Percentiles rank a stretch among this genome's conserved stretches.
Conservation (phyloP, 106 monocot species). For the Dendrobium chrysotoxum region DNA sequence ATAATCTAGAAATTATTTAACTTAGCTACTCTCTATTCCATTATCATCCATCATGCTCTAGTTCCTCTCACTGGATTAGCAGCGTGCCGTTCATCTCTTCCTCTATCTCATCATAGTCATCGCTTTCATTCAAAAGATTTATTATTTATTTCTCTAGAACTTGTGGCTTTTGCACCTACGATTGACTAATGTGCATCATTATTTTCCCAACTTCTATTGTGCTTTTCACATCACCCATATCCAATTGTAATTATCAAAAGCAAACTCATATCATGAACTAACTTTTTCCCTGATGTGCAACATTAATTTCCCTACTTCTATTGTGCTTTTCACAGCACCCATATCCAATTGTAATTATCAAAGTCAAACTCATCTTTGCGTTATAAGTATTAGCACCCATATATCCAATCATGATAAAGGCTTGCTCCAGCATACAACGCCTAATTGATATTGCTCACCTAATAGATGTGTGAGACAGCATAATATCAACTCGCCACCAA, state of each 20-base stretch:
- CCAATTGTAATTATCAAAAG: too few species aligned
- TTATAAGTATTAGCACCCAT: neutral
- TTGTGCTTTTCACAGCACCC: neutral
- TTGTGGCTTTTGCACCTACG: neutral
- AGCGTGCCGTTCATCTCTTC: neutral
- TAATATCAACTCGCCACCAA: neutral
- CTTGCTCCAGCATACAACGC: neutral
- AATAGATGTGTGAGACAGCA: neutral
- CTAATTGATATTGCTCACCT: neutral
- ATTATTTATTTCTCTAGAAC: neutral
- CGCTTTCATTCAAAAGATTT: neutral
- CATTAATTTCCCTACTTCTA: neutral
- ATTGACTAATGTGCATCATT: neutral
- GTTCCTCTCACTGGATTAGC: neutral
- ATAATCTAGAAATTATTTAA: neutral
- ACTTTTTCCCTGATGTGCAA: neutral
- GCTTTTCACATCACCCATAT: neutral
- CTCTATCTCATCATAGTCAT: neutral
- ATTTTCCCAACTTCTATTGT: neutral
- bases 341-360: too few species aligned
- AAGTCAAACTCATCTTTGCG: neutral
- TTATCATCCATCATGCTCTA: neutral
- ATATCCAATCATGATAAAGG: neutral
- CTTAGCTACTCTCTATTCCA: neutral
- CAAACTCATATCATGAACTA: too few species aligned